Base-by-base conservation (phyloP, 2,329 filamentous ascomycete species). In the Fusarium aywerte region DNA sequence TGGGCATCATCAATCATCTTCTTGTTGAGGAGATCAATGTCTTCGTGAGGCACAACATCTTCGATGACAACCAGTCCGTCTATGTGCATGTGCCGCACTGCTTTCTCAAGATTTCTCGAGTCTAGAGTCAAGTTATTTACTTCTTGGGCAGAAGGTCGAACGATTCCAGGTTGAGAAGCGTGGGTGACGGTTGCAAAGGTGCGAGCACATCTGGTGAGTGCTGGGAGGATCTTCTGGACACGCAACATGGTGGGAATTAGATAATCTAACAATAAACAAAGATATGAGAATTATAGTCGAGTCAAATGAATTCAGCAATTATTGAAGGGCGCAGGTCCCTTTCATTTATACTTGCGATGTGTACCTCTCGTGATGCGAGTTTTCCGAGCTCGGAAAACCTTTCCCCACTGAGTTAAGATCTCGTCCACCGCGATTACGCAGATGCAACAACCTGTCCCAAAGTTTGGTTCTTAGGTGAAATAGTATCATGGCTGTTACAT, bases 1-100 rank as follows among this genome's bases (percentile, higher is more conserved):
- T 78, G 79, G 2, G 87, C 87, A 72, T 90, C 87, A 43, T 84
- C 33, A 2, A 86, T 80, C 87, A 90, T 90, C 65, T 84, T 85
- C 43, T 68, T 63, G 69, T 90, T 89, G 35, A 90, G 76, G 8
- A 71, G 69, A 67, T 89, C 84, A 4, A 90, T 75, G n/a, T 82
- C 73, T 0, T 77, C 71, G 63, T 85, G 82, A 0, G 81, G 79
- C 20, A 89, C 78, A 3, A 81, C 81, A 70, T 86, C 77, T 50
- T 87, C 80, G 4, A 89, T 74, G 0, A 89, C 83, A 1, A 89
- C 84, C 1, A 89, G 75, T 0, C 87, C 87, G 63, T 89, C 86
- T 18, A 75, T 70, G 54, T 86, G 81, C 8, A 88, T 68, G 32
- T 81, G 79, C 4, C 83, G 77, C 2, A 86, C 83, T 2, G 85